Percentiles rank a stretch among this genome's conserved stretches.
These are phyloP conservation scores for Gossypium armourianum DNA, from an alignment of 441 rosid species.

Conservation along the genomic window DNA sequence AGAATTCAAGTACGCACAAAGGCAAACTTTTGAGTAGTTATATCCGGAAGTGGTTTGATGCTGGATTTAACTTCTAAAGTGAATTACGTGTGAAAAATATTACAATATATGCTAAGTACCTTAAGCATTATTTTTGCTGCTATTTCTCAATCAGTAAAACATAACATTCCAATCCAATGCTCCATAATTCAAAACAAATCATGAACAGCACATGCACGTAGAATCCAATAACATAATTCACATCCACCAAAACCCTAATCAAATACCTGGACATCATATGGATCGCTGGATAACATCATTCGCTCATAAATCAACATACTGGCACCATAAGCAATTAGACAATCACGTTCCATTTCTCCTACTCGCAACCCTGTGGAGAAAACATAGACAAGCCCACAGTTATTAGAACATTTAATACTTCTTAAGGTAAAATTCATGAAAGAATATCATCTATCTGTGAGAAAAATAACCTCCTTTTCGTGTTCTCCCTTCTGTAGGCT, in stretches of 20 bases:
- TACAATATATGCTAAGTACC: neutral
- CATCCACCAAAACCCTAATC: neutral
- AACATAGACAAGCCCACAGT: neutral
- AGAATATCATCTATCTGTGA: slow-evolving; percentile 7
- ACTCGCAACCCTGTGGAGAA: slow-evolving; percentile 62
- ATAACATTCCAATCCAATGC: neutral
- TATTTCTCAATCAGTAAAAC: neutral
- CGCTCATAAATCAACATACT: slow-evolving; percentile 87
- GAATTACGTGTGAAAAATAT: neutral
- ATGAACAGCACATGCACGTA: neutral
- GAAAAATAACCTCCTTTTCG: slow-evolving; percentile 64
- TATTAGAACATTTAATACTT: slow-evolving; percentile 9
- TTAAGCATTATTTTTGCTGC: neutral
- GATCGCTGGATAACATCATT: slow-evolving; percentile 86
- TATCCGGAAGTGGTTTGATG: neutral
- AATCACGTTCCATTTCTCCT: slow-evolving; percentile 97
- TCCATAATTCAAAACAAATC: neutral
- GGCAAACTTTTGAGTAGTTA: neutral
- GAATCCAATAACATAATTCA: neutral
- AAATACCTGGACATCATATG: slow-evolving; percentile 80
- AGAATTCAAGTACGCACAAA: neutral
- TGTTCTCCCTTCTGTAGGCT: slow-evolving; percentile 93
- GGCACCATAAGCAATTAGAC: slow-evolving; percentile 91
- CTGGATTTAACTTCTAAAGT: neutral
- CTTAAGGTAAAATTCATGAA: neutral